Evolutionary conservation across 108 stramenopile species (phyloP), one percentile per base, ranked within the genome.

Genomic region (Chaetoceros tenuissimus): DNA sequence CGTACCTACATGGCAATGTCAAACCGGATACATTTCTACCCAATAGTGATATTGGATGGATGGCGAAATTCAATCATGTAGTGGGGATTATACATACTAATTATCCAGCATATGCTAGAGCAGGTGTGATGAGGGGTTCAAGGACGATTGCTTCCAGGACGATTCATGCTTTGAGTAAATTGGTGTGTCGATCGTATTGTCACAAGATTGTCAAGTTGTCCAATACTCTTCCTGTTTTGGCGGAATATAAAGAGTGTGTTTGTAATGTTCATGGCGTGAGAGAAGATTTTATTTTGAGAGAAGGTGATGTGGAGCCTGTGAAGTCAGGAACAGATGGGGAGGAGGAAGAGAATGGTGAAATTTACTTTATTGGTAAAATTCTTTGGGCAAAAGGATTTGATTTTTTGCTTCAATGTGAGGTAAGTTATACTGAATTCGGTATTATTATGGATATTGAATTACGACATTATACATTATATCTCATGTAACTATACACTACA

Each of bases 61-160:
- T 68, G 31, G 46, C 69, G 24, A 80, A 79, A 49, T 97, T 97
- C 56, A 27, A 48, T 34, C 81, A 92, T 67, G 85, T 87, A 19
- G 69, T 94, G 29, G 94, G 94, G 24, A 74, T 94, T 51, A 68
- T 85, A 2, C 94, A 94, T 59, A 92, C 94, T 13, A 91, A 94
- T 70, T 94, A 94, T 68, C 64, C 68, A 48, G 78, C 73, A 8
- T 80, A 80, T 55, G 72, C 63, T 19, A 63, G 55, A 1, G 48
- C 64, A 19, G 75, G 80, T 34, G 80, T 83, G 59, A 81, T 81
- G n/a, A 66, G 71, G n/a, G 79, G 76, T 23, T 60, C 79, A 5
- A 65, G 75, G 18, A 56, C 81, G 25, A 67, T 86, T 43, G 78
- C 82, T 16, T 84, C 87, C 0, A 77, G 86, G 10, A 82, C 75